Base-by-base conservation (phyloP, 106 monocot genomes). In the Dioscorea dumetorum region DNA sequence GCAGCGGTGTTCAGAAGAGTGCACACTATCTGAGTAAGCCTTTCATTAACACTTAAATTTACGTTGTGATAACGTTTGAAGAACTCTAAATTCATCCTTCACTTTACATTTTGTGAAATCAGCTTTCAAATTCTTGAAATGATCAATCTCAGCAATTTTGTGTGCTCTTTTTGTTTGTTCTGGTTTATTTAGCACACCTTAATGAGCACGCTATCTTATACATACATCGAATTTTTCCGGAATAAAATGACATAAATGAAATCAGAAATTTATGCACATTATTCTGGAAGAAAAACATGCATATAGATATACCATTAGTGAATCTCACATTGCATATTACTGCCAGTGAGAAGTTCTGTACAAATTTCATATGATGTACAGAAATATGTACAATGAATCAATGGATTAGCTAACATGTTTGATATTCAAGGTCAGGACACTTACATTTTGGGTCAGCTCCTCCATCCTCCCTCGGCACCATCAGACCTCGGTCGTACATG, bases 401-500 rank as follows among this genome's bases (percentile, higher is more conserved):
- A 54, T 54, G 19, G 19, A 54, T 54, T 54, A 54, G 18, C 53
- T 53, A 53, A 18, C 53, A 16, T 4, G 53, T 53, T 3, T n/a
- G 18, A 53, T 3, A 53, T 18, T 7, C 9, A 16, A 54, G 54
- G 7, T 18, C 18, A 16, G 19, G 54, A 51, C 54, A 54, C 54
- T 18, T 54, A 19, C 18, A 19, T 16, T 89, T 19, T 28, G 54
- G 7, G 71, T 70, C 64, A 58, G 19, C 71, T 65, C 21, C 64
- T 70, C 68, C 60, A 19, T 0, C 64, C 12, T 76, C 88, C 59
- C 9, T 67, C 58, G 90, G 71, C 21, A 79, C 71, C 11, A 78
- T 51, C 5, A 80, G 67, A 9, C 81, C 93, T 8, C 74, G 56
- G 22, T 99, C 74, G 53, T 99, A 99, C 93, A 99, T 99, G 4